Evolutionary conservation across 257 asterid species (phyloP).

Genomic region (Solanum infundibuliforme): DNA sequence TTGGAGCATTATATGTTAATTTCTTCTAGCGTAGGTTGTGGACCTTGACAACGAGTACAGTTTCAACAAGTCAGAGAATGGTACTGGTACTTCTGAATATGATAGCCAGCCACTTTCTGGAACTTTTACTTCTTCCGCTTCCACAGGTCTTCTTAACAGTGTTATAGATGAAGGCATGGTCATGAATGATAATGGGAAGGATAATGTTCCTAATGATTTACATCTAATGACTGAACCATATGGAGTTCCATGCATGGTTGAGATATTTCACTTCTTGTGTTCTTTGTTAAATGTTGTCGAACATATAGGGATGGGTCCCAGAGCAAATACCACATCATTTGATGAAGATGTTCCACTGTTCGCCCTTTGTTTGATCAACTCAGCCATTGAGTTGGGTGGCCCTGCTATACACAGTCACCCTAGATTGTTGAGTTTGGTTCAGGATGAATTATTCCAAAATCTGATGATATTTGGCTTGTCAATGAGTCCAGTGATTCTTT

Average conservation of each 20-base stretch:
- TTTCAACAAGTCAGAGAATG: constrained; percentile 57
- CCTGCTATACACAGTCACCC: constrained; percentile 64
- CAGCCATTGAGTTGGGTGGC: constrained; percentile 89
- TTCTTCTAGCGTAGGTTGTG: constrained; percentile 28
- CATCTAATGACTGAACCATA: constrained; percentile 80
- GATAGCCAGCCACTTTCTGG: constrained; percentile 53
- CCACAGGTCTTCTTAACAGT: constrained; percentile 31
- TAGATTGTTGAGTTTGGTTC: constrained; percentile 75
- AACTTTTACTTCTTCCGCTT: constrained; percentile 16
- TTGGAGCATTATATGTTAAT: background rate
- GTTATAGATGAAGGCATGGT: constrained; percentile 44
- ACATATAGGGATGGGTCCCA: constrained; percentile 62
- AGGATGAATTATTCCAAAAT: constrained; percentile 81
- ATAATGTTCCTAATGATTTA: constrained; percentile 15
- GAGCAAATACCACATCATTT: constrained; percentile 70
- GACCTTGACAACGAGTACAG: constrained; percentile 43
- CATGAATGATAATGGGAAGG: constrained; percentile 56
- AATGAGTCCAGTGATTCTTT: constrained; percentile 76
- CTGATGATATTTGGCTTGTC: constrained; percentile 91
- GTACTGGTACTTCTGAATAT: constrained; percentile 42
- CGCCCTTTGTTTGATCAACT: constrained; percentile 82
- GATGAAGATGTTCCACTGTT: constrained; percentile 94
- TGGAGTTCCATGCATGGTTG: constrained; percentile 94
- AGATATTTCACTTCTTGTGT: constrained; percentile 87
- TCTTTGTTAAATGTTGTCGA: constrained; percentile 78